Evolutionary conservation across 1,284 basidiomycete genomes (phyloP).

Genomic region (Trametes polyzona): DNA sequence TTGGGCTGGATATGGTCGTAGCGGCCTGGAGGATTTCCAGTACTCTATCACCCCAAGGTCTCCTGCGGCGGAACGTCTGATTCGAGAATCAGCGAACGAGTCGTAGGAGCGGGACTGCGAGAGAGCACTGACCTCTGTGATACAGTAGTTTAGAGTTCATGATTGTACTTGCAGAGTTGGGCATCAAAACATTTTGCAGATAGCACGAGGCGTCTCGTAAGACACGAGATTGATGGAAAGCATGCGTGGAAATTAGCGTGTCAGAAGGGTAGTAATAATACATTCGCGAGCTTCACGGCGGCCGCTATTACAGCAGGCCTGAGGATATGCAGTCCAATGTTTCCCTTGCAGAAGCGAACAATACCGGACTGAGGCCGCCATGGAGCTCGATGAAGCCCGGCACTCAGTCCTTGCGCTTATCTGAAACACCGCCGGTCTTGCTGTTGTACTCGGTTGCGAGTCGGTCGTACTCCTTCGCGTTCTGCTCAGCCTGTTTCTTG

Average conservation of each 20-base stretch:
- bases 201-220: too few relatives aligned
- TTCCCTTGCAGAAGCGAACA: neutral
- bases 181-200: too few relatives aligned
- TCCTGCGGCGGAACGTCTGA: too few relatives aligned
- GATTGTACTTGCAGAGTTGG: too few relatives aligned
- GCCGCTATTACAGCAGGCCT: neutral
- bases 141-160: too few relatives aligned
- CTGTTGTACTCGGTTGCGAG: constrained; percentile 80
- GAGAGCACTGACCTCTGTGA: too few relatives aligned
- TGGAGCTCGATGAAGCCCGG: neutral
- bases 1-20: too few relatives aligned
- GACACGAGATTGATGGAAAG: too few relatives aligned
- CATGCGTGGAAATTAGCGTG: neutral
- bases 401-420: constrained; percentile 50
- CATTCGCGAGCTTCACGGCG: neutral
- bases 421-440: constrained; percentile 57
- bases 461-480: constrained; percentile 79
- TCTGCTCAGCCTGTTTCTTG: constrained; percentile 82
- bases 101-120: too few relatives aligned
- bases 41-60: too few relatives aligned
- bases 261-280: neutral
- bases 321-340: neutral
- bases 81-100: too few relatives aligned
- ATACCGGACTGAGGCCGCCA: neutral
- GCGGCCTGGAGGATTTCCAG: too few relatives aligned